Evolutionary conservation across 495 filamentous ascomycete genomes (phyloP), one percentile per base, ranked within the genome.

Genomic region (Neurospora terricola): DNA sequence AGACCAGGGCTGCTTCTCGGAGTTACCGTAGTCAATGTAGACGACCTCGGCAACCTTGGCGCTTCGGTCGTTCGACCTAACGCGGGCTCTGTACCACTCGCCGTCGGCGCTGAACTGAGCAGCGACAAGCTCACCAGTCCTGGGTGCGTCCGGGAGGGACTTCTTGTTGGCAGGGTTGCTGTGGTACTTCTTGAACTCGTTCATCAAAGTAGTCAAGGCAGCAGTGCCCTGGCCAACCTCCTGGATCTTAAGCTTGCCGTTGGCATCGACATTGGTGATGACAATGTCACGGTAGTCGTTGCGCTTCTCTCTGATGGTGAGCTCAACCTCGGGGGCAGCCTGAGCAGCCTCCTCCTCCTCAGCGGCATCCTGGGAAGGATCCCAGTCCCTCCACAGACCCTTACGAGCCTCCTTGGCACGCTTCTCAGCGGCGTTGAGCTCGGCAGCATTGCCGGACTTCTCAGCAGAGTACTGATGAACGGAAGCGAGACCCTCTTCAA

Each of bases 11-110:
- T 95, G 83, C 77, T 88, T 88, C 84, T 98, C 96, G 27, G 89
- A 90, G 86, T 99, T 98, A 73, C 96, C 96, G 81, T 95, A 99
- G 83, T 99, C 96, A 75, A 98, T 89, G 83, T 97, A 99, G 16
- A 94, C 81, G 6, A 99, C 90, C 82, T 98, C 94, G 12, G 94
- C 91, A 74, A 91, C 89, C 85, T 96, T 91, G 75, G 90, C 90
- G 42, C 92, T 87, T 73, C 96, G 94, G 81, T 99, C 96, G 82
- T 97, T 97, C 75, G 95, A 91, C 40, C 94, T 90, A 66, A 99
- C 87, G 74, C 90, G 90, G 54, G 93, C 96, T 69, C 96, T 92
- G 85, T 99, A 99, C 94, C 96, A 98, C 76, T 94, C 88, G 74
- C 89, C 86, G 78, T 99, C 96, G 69, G 90, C 90, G 3, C 88